phyloP scores from a whole-genome alignment of 2,329 filamentous ascomycete genomes.

The Achaetomium macrosporum region DNA sequence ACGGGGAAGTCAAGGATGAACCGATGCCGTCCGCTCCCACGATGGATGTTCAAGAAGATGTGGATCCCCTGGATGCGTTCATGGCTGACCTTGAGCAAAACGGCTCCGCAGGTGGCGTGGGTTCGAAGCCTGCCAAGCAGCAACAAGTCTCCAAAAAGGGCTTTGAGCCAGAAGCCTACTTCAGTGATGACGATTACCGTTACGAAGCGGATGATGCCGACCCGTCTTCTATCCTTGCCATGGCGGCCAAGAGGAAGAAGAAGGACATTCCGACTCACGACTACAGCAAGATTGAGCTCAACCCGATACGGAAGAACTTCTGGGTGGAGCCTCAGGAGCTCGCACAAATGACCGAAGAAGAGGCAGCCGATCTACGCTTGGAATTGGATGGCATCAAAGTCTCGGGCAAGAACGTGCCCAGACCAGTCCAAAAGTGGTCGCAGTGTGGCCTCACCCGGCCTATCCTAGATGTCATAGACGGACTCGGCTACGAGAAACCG shows the following conservation, averaged over 20 bases:
- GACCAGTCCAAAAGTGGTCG: constrained; percentile 93
- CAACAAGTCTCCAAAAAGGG: constrained; percentile 42
- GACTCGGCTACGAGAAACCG: constrained; percentile 77
- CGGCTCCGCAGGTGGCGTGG: constrained; percentile 34
- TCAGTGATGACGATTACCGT: constrained; percentile 74
- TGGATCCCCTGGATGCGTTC: constrained; percentile 94
- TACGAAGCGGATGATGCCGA: constrained; percentile 44
- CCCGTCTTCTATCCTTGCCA: constrained; percentile 44
- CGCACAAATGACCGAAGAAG: constrained; percentile 74
- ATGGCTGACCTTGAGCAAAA: constrained; percentile 67
- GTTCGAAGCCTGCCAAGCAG: constrained; percentile 28
- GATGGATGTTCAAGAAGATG: constrained; percentile 61
- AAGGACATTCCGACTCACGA: constrained; percentile 88
- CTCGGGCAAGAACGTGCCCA: constrained; percentile 78
- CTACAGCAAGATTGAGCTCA: constrained; percentile 79
- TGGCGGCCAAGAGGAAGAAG: constrained; percentile 71
- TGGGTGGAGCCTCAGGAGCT: constrained; percentile 88
- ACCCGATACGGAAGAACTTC: constrained; percentile 87
- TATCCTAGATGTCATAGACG: constrained; percentile 77
- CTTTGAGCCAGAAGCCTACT: constrained; percentile 76
- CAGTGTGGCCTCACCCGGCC: constrained; percentile 87
- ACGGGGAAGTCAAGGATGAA: constrained; percentile 22
- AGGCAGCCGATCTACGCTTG: constrained; percentile 72
- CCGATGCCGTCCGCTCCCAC: constrained; percentile 28
- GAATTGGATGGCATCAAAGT: constrained; percentile 96